Conservation (phyloP, 1,284 basidiomycete species). For the Xerocomus nothofagi region DNA sequence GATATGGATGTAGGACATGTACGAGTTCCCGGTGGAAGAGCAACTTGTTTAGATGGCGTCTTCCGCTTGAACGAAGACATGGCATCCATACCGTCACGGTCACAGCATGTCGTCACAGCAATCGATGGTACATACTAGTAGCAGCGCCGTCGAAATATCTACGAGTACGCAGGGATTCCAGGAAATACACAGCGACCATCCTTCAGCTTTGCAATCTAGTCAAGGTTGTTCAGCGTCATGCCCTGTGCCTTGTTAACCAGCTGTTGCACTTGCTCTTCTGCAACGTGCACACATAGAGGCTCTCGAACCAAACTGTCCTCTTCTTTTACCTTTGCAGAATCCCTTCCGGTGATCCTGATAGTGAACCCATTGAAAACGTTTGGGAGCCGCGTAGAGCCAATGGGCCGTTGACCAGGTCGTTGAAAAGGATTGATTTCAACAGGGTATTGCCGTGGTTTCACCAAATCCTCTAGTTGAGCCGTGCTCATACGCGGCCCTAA, state of each 20-base stretch:
- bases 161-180: background rate
- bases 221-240: constrained; percentile 29
- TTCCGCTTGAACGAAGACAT: constrained; percentile 90
- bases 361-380: constrained; percentile 42
- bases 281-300: background rate
- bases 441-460: constrained; percentile 31
- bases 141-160: background rate
- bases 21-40: constrained; percentile 59
- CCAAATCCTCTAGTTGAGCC: constrained; percentile 25
- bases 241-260: constrained; percentile 15
- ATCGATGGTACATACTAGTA: background rate
- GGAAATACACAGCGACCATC: background rate
- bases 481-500: constrained; percentile 26
- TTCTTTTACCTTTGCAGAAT: constrained; percentile 6
- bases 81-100: constrained; percentile 10
- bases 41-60: constrained; percentile 42
- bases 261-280: constrained; percentile 8
- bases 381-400: constrained; percentile 34
- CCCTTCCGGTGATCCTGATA: constrained; percentile 32
- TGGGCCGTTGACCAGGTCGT: constrained; percentile 38
- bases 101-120: constrained; percentile 15
- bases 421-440: constrained; percentile 42
- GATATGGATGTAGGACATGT: constrained; percentile 61
- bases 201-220: constrained; percentile 19
- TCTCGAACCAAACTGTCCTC: background rate